Evolutionary conservation across 192 early-diverging fungal species (phyloP), one percentile per base, ranked within the genome.

Genomic region (Coemansia sp.): DNA sequence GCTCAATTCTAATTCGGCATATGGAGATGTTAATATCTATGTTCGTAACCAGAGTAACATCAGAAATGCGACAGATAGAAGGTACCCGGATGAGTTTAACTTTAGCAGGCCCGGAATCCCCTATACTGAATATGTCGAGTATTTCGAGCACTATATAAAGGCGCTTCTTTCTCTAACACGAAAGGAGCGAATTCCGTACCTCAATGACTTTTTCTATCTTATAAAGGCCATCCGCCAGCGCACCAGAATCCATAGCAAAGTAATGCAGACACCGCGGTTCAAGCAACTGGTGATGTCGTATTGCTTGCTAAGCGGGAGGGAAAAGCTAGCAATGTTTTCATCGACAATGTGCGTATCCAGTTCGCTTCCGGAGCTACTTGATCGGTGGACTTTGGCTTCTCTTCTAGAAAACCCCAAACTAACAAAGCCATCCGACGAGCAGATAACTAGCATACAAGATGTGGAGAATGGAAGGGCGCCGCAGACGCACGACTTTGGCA

Each of bases 141-240:
- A 64, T 12, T 23, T 79, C 16, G 26, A 51, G 8, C 63, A 75
- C 21, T 81, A 81, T 16, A 51, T 72, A 9, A 41, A 30, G 5
- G 44, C 54, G n/a, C 51, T 81, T 27, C 64, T 60, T 28, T 48
- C 34, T 28, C n/a, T 71, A 23, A 52, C 58, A 2, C 7, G 16
- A 9, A 22, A 10, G 18, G 63, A 32, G 1, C 28, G 38, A 19
- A 10, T 22, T 32, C n/a, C n/a, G 19, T 64, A 70, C 50, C 24
- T 56, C n/a, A 41, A 56, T 24, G 65, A 81, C 69, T 81, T 81
- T 66, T 81, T 54, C 57, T 26, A 64, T 16, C 68, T 81, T 9
- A 63, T 75, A 18, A 81, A 81, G 63, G 73, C 78, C n/a, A 66
- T 81, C 22, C 65, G 78, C 8, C 65, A 68, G 56, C 65, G 69